phyloP scores from a whole-genome alignment of 768 basidiomycete genomes.

The Rhodotorula paludigena region DNA sequence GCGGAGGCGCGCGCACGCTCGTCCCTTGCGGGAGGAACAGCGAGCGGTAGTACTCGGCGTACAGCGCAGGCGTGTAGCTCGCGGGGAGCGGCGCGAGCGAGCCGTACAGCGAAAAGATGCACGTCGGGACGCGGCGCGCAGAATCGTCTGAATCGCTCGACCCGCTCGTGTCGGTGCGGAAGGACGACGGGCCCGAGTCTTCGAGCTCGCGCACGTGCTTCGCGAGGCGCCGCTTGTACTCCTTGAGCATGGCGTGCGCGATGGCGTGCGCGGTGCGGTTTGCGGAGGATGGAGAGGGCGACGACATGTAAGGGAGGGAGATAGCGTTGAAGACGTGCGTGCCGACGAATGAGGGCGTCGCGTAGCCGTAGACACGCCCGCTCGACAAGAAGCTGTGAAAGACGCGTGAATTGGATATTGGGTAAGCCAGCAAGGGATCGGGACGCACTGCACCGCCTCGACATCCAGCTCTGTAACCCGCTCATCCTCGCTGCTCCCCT shows the following conservation, averaged over 20 bases:
- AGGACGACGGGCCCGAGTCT: neutral
- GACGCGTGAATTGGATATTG: neutral
- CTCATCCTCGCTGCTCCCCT: neutral
- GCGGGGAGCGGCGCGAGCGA: slow-evolving; percentile 29
- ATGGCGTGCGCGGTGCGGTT: slow-evolving; percentile 16
- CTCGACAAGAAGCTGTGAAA: slow-evolving; percentile 33
- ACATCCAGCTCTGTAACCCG: slow-evolving; percentile 30
- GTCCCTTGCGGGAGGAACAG: slow-evolving; percentile 36
- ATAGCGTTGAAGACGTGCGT: slow-evolving; percentile 15
- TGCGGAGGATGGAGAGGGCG: neutral
- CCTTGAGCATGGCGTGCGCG: slow-evolving; percentile 15
- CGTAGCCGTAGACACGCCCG: slow-evolving; percentile 38
- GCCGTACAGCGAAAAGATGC: slow-evolving; percentile 40
- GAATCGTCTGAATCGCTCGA: neutral
- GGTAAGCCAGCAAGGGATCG: too few species aligned
- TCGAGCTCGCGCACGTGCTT: neutral
- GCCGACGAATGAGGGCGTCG: slow-evolving; percentile 14
- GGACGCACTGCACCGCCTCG: slow-evolving; percentile 41
- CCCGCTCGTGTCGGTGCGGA: too few species aligned
- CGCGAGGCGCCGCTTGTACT: slow-evolving; percentile 1
- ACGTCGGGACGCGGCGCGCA: slow-evolving; percentile 14
- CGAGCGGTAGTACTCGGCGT: slow-evolving; percentile 35
- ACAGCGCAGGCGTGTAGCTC: slow-evolving; percentile 4
- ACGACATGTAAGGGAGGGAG: slow-evolving; percentile 13
- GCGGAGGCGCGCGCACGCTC: slow-evolving; percentile 6